phyloP scores from a whole-genome alignment of 768 basidiomycete genomes.

The Termitomyces sp. region DNA sequence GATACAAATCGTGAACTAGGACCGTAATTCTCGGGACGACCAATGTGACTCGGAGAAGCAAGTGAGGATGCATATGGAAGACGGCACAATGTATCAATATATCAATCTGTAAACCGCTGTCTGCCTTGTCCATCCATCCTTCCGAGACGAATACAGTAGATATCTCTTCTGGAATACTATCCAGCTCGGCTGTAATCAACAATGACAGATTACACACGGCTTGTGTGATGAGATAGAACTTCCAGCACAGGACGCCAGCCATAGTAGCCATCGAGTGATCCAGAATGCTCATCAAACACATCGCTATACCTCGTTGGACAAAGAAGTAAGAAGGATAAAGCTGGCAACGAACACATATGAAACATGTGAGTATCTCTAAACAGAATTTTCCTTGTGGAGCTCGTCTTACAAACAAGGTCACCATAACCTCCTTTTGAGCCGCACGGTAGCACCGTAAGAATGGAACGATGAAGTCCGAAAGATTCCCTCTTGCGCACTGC shows the following conservation, averaged over 20 bases:
- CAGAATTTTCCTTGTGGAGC: neutral
- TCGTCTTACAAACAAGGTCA: constrained; percentile 10
- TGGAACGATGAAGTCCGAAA: constrained; percentile 24
- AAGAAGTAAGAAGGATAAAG: constrained; percentile 25
- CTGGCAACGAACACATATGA: constrained; percentile 20
- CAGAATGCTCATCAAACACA: constrained; percentile 29
- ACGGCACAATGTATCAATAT: no score
- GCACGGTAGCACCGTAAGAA: constrained; percentile 22
- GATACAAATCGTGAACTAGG: constrained; percentile 12
- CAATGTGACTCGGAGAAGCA: no score
- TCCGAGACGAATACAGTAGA: constrained; percentile 28
- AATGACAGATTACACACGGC: constrained; percentile 30
- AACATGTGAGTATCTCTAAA: neutral
- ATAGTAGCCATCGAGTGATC: neutral
- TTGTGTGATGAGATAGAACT: constrained; percentile 33
- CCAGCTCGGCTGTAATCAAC: constrained; percentile 22
- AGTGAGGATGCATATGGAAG: no score
- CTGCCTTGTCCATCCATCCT: constrained; percentile 34
- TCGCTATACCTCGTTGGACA: constrained; percentile 27
- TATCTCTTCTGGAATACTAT: constrained; percentile 29
- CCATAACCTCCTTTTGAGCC: constrained; percentile 20
- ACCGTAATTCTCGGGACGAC: no score
- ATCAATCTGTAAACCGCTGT: no score
- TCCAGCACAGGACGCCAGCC: neutral
- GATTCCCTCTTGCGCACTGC: constrained; percentile 30